Conservation (phyloP, 108 stramenopile species). For the Pseudonitzschia multiseries region DNA sequence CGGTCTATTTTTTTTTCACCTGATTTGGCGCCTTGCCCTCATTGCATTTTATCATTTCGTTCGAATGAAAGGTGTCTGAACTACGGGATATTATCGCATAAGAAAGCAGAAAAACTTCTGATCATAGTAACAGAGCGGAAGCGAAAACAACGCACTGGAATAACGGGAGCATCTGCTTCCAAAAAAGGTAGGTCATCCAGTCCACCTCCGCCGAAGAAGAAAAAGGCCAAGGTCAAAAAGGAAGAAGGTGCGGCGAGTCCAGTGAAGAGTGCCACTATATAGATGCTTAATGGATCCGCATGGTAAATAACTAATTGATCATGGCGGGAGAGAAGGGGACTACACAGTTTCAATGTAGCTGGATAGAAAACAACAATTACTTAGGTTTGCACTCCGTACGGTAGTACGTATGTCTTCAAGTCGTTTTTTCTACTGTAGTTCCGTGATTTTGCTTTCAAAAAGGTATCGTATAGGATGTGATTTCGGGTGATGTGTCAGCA, state of each 20-base stretch:
- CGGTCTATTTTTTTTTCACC: background rate
- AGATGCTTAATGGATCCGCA: background rate
- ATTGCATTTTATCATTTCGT: background rate
- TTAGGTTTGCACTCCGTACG: no score
- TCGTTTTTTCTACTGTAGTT: background rate
- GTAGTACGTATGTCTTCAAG: no score
- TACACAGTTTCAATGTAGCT: background rate
- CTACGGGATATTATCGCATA: slow-evolving; percentile 71
- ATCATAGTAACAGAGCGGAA: slow-evolving; percentile 63
- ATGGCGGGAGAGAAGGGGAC: background rate
- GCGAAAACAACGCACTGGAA: slow-evolving; percentile 35
- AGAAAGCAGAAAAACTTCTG: slow-evolving; percentile 61
- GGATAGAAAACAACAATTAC: background rate
- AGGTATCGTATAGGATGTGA: slow-evolving; percentile 64
- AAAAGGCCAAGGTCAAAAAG: slow-evolving; percentile 52
- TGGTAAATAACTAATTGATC: background rate
- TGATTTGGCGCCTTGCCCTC: background rate
- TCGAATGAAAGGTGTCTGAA: slow-evolving; percentile 57
- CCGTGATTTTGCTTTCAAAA: slow-evolving; percentile 5
- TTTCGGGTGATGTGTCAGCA: slow-evolving; percentile 74
- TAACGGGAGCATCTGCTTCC: slow-evolving; percentile 7
- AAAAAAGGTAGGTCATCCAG: slow-evolving; percentile 8
- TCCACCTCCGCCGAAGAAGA: slow-evolving; percentile 45
- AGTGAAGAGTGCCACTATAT: slow-evolving; percentile 5
- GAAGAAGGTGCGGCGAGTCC: slow-evolving; percentile 58